A percentile compares a stretch with the other conserved stretches of the same genome.
Conservation (phyloP, 2,329 filamentous ascomycete species). For the Paracoccidioides lutzii region DNA sequence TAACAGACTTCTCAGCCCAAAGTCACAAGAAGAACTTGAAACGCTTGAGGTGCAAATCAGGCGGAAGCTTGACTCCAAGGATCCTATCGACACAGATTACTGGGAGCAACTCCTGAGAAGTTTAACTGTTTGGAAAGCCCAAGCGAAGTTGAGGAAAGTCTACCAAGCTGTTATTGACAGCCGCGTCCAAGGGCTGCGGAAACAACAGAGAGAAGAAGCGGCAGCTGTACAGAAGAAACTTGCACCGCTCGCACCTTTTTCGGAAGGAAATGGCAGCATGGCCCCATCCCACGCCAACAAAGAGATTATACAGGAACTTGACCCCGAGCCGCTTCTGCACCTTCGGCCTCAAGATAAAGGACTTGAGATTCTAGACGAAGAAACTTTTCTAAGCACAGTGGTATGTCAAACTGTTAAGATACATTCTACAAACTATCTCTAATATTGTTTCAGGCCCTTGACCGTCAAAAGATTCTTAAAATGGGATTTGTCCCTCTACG, state of each 20-base stretch:
- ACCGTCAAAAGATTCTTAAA: conserved; percentile 49
- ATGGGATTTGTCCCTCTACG: conserved; percentile 55
- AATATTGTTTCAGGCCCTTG: conserved; percentile 30
- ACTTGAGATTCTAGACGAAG: conserved; percentile 46
- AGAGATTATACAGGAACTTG: conserved; percentile 28
- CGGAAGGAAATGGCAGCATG: conserved; percentile 13
- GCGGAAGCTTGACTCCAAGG: conserved; percentile 72
- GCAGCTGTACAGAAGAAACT: conserved; percentile 42
- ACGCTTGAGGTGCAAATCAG: conserved; percentile 76
- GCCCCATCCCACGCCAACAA: background rate
- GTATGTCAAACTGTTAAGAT: conserved; percentile 23
- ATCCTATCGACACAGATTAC: conserved; percentile 91
- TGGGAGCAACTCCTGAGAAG: conserved; percentile 88
- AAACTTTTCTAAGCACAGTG: conserved; percentile 44
- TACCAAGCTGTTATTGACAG: conserved; percentile 62
- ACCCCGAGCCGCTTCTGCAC: conserved; percentile 55
- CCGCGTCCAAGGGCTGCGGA: conserved; percentile 52
- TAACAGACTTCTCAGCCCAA: conserved; percentile 72
- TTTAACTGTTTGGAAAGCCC: conserved; percentile 81
- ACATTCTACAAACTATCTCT: background rate
- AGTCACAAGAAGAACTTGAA: conserved; percentile 76
- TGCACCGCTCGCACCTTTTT: conserved; percentile 34
- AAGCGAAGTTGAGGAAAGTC: conserved; percentile 66
- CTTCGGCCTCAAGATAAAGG: conserved; percentile 51
- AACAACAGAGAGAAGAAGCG: conserved; percentile 57